These are phyloP conservation scores for Suillus placidus DNA, from an alignment of 768 basidiomycete species.

Conservation along the genomic window DNA sequence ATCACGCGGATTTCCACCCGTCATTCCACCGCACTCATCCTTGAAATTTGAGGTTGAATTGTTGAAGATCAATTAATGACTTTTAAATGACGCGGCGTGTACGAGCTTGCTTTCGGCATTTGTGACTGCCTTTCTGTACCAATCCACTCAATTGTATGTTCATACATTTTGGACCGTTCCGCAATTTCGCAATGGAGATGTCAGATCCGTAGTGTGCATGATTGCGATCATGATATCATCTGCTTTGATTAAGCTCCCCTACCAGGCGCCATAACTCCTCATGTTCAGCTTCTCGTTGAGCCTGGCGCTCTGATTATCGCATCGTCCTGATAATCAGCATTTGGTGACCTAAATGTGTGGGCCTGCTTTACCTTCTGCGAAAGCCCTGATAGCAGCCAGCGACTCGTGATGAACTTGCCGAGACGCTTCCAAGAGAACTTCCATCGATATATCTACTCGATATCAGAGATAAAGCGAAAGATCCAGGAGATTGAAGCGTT, in stretches of 20 bases:
- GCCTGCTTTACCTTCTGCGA: constrained; percentile 7
- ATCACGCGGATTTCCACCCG: constrained; percentile 69
- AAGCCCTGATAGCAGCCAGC: constrained; percentile 9
- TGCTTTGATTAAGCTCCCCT: not conserved
- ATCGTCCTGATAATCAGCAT: constrained; percentile 13
- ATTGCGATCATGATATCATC: not conserved
- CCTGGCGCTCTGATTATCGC: constrained; percentile 15
- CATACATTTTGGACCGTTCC: constrained; percentile 4
- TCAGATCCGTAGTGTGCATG: not conserved
- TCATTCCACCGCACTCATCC: constrained; percentile 76
- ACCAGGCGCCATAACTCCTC: not conserved
- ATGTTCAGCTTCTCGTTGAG: constrained; percentile 3
- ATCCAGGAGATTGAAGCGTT: not conserved
- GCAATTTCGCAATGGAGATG: not conserved
- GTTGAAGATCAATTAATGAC: constrained; percentile 59
- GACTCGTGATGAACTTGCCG: constrained; percentile 11
- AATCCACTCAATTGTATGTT: constrained; percentile 27
- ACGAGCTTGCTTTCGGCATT: constrained; percentile 20
- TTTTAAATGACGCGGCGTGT: constrained; percentile 19
- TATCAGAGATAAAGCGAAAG: not conserved
- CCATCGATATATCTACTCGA: constrained; percentile 1
- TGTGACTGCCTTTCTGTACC: constrained; percentile 28
- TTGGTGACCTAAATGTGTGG: not conserved
- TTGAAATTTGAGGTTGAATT: constrained; percentile 87
- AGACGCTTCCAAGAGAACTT: constrained; percentile 11